These are phyloP conservation scores for Marasmius tenuissimus DNA, from an alignment of 1,284 basidiomycete species.

Conservation along the genomic window DNA sequence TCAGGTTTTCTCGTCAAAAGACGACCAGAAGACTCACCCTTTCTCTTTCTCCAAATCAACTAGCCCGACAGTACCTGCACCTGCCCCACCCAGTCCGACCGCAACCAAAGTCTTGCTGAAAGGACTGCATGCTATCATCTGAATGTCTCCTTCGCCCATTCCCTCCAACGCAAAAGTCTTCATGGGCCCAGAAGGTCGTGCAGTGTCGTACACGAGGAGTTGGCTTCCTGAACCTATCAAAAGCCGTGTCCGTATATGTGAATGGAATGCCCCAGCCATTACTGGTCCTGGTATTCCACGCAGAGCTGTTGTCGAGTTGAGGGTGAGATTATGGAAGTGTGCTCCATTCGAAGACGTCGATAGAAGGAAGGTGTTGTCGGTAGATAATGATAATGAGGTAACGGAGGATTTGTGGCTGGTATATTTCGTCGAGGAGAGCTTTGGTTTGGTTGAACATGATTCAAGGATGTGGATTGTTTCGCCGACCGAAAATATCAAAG, in stretches of 20 bases:
- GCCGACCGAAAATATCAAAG: conserved; percentile 46
- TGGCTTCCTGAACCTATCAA: conserved; percentile 54
- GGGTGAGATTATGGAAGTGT: conserved; percentile 60
- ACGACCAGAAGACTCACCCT: conserved; percentile 41
- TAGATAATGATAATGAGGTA: conserved; percentile 55
- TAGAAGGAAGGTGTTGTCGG: conserved; percentile 56
- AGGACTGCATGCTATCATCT: conserved; percentile 60
- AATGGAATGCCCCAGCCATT: conserved; percentile 56
- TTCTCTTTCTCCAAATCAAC: conserved; percentile 75
- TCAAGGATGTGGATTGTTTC: conserved; percentile 65
- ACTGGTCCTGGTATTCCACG: conserved; percentile 48
- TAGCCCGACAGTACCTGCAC: conserved; percentile 47
- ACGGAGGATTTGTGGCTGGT: conserved; percentile 58
- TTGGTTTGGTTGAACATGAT: conserved; percentile 45
- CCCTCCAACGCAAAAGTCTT: conserved; percentile 53
- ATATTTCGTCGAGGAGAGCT: conserved; percentile 49
- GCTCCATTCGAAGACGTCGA: conserved; percentile 50
- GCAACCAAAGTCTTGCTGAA: conserved; percentile 72
- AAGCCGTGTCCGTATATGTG: conserved; percentile 55
- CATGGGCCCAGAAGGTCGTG: conserved; percentile 51
- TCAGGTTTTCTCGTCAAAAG: not conserved
- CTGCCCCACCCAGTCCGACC: conserved; percentile 42
- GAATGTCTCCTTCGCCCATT: conserved; percentile 39
- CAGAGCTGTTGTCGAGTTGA: conserved; percentile 43
- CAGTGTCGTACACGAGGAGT: conserved; percentile 62